Base-by-base conservation (phyloP, 352 stramenopile species). In the Elongisporangium prolatum region DNA sequence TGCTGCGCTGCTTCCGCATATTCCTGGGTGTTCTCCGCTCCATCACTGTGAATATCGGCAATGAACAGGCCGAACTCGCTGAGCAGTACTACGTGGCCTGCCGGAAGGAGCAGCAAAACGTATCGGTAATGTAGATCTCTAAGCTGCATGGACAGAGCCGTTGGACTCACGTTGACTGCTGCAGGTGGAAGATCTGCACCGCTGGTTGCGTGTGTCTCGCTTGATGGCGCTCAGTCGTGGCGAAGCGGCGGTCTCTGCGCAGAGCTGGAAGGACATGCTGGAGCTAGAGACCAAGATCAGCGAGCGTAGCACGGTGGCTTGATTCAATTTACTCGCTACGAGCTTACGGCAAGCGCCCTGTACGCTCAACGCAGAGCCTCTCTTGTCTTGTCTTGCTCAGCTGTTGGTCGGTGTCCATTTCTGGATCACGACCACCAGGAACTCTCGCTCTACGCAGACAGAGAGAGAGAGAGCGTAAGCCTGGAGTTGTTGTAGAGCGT, bases 341-440 rank as follows among this genome's bases (percentile, higher is more conserved):
- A 70, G 63, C 14, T 50, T 37, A 44, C 14, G 50, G 13, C 25
- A 25, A 17, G 63, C 55, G 54, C 54, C 51, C 64, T 34, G 50
- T 38, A 54, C 17, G 49, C 17, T 20, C 18, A 37, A 44, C 18
- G 50, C 50, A 54, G 16, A 48, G 48, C 3, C 21, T 38, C 25
- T 61, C 28, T 68, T 44, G 34, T 44, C 25, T 20, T 54, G 52
- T 24, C 21, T 34, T 3, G 24, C 24, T 34, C 10, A 44, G 34
- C 34, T 64, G 38, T 58, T 84, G 25, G 60, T 72, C 25, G 86
- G 87, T 48, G 71, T 80, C 94, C 93, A 98, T 63, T 90, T 89
- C 64, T 98, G 94, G 54, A 98, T 97, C 16, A 98, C 85, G 24
- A 98, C 91, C 25, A 98, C 89, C 17, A 97, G 73, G 60, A 98